A percentile compares a stretch with the other conserved stretches of the same genome.
phyloP scores from a whole-genome alignment of 257 asterid species.

The Paulownia fortunei region DNA sequence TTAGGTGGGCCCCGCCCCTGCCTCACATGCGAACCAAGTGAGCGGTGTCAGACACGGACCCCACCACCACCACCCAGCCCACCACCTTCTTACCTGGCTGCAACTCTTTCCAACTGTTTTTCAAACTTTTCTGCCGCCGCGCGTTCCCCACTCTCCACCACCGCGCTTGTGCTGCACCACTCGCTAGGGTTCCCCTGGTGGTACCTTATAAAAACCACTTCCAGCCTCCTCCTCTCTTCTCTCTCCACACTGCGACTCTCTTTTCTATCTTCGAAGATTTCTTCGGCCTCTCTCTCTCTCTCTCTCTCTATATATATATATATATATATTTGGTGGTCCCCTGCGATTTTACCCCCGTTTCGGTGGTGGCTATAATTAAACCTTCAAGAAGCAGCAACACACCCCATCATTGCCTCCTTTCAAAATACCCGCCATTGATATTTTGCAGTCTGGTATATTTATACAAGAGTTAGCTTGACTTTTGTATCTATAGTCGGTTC shows the following conservation, averaged over 20 bases:
- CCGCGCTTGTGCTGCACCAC: conserved; percentile 29
- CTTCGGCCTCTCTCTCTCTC: not conserved
- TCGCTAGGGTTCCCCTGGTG: conserved; percentile 36
- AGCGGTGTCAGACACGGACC: conserved; percentile 47
- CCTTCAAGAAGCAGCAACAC: conserved; percentile 45
- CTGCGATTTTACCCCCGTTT: conserved; percentile 12
- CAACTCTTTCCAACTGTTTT: conserved; percentile 54
- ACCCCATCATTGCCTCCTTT: conserved; percentile 9
- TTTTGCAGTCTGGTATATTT: not conserved
- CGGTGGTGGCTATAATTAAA: conserved; percentile 41
- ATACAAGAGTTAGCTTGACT: not conserved
- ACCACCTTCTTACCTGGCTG: conserved; percentile 51
- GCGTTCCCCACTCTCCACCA: conserved; percentile 40
- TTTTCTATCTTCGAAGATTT: not conserved
- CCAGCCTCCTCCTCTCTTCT: conserved; percentile 24
- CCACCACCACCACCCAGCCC: conserved; percentile 40
- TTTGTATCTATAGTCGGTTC: not conserved
- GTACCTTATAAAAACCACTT: conserved; percentile 21
- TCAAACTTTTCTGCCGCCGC: conserved; percentile 46
- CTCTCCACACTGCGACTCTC: conserved; percentile 22
- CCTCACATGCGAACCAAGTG: conserved; percentile 65
- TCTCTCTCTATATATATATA: not conserved
- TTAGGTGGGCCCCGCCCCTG: conserved; percentile 30
- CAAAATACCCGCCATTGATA: conserved; percentile 30
- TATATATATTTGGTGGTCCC: conserved; percentile 42